Percentiles rank a stretch among this genome's conserved stretches.
These are phyloP conservation scores for Helenozyma baotianmanensis DNA, from an alignment of 805 yeast genomes.

Conservation along the genomic window DNA sequence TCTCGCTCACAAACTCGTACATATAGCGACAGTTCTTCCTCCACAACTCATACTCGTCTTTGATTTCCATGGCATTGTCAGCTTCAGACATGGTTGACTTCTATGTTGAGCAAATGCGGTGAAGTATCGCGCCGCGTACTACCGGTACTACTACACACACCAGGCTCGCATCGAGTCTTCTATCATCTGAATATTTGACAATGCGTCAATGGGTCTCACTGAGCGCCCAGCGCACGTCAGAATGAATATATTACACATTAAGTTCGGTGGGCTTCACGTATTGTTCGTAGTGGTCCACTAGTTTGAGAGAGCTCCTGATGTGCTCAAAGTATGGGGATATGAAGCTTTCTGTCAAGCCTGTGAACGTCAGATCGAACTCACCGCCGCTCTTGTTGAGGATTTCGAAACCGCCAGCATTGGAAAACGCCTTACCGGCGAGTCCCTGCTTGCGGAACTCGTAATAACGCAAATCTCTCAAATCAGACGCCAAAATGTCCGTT, in stretches of 20 bases:
- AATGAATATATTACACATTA: no score
- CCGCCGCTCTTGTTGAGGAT: neutral
- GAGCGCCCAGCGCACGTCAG: no score
- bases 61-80: conserved; percentile 27
- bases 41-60: conserved; percentile 76
- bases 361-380: conserved; percentile 1
- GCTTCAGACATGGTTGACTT: conserved; percentile 11
- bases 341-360: conserved; percentile 15
- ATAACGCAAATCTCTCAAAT: conserved; percentile 22
- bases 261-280: conserved; percentile 13
- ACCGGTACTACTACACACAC: no score
- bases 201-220: no score
- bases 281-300: no score
- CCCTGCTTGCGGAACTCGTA: conserved; percentile 9
- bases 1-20: conserved; percentile 80
- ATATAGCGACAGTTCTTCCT: conserved; percentile 72
- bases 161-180: no score
- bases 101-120: no score
- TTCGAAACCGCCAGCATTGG: conserved; percentile 1
- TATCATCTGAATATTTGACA: no score
- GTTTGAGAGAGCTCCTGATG: conserved; percentile 13
- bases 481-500: conserved; percentile 18
- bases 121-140: no score
- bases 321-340: conserved; percentile 32
- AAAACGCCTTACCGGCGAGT: neutral